Evolutionary conservation across 2,329 filamentous ascomycete species (phyloP).

Genomic region (Onygenales sp.): DNA sequence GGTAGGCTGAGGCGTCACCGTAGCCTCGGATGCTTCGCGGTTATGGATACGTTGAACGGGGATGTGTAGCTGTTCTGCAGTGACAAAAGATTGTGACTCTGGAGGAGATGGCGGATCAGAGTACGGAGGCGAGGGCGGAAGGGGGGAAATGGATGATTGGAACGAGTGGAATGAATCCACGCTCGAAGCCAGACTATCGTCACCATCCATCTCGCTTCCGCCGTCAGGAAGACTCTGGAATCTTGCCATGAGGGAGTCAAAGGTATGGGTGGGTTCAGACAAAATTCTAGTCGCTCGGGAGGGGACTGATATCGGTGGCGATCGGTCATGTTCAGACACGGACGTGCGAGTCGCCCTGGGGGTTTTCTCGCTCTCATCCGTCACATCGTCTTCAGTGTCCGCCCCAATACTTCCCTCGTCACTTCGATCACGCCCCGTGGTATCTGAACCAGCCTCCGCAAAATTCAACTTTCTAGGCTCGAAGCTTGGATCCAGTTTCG

Average conservation of each 20-base stretch:
- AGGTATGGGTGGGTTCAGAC: conserved; percentile 22
- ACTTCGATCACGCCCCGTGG: conserved; percentile 25
- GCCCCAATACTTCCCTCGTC: conserved; percentile 2
- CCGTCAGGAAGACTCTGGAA: conserved; percentile 25
- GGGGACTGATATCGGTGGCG: conserved; percentile 8
- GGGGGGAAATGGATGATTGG: conserved; percentile 11
- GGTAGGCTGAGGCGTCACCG: conserved; percentile 14
- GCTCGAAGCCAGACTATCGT: conserved; percentile 25
- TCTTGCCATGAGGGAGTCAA: conserved; percentile 29
- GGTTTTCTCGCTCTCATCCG: conserved; percentile 2
- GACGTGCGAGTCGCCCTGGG: neutral
- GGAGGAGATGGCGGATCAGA: conserved; percentile 13
- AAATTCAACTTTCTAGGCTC: conserved; percentile 5
- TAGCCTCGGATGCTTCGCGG: conserved; percentile 21
- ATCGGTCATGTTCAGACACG: neutral
- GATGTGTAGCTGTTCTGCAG: neutral
- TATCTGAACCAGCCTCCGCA: conserved; percentile 2
- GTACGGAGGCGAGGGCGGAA: conserved; percentile 12
- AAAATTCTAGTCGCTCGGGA: conserved; percentile 14
- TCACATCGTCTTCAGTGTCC: neutral
- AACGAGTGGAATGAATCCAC: conserved; percentile 36
- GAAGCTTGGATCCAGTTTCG: conserved; percentile 30
- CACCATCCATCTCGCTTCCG: conserved; percentile 13
- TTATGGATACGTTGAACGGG: conserved; percentile 12
- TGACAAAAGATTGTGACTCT: conserved; percentile 11